These are phyloP conservation scores for Xylaria acuta DNA, from an alignment of 495 filamentous ascomycete species.

Conservation along the genomic window DNA sequence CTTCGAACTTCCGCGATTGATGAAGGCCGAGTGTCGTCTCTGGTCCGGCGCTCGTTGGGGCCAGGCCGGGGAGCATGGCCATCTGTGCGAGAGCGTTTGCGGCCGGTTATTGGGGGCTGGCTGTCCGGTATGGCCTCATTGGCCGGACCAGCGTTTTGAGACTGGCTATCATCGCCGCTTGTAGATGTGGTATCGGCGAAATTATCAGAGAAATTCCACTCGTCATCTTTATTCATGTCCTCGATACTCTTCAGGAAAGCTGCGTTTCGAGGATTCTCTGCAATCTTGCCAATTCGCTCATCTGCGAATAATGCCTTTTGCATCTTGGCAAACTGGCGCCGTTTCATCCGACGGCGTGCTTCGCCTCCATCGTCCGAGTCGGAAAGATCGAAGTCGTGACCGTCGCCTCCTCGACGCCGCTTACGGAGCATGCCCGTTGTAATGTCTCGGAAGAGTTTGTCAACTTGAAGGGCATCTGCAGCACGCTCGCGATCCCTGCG, in stretches of 20 bases:
- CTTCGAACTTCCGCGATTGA: slow-evolving; percentile 80
- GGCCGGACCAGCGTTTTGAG: slow-evolving; percentile 27
- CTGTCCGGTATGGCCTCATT: slow-evolving; percentile 50
- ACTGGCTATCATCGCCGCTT: slow-evolving; percentile 45
- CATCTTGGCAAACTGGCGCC: slow-evolving; percentile 89
- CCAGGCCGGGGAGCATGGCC: slow-evolving; percentile 64
- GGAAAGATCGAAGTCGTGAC: slow-evolving; percentile 78
- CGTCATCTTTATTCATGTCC: slow-evolving; percentile 79
- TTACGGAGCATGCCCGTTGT: slow-evolving; percentile 84
- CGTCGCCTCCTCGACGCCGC: slow-evolving; percentile 63
- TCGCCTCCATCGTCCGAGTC: slow-evolving; percentile 87
- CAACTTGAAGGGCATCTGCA: slow-evolving; percentile 80
- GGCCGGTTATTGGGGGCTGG: slow-evolving; percentile 41
- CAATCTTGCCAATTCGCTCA: slow-evolving; percentile 87
- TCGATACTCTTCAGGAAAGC: slow-evolving; percentile 92
- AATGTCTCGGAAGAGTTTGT: slow-evolving; percentile 90
- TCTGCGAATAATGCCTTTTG: slow-evolving; percentile 88
- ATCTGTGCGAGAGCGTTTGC: slow-evolving; percentile 37
- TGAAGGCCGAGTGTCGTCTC: slow-evolving; percentile 63
- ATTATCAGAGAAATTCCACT: slow-evolving; percentile 72
- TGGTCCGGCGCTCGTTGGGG: slow-evolving; percentile 69
- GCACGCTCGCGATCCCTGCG: slow-evolving; percentile 68
- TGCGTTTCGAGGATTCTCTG: slow-evolving; percentile 84
- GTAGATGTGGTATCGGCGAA: slow-evolving; percentile 60
- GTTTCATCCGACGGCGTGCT: slow-evolving; percentile 78